Evolutionary conservation across 176 grass and related monocot genomes (phyloP).

Genomic region (Lolium multiflorum): DNA sequence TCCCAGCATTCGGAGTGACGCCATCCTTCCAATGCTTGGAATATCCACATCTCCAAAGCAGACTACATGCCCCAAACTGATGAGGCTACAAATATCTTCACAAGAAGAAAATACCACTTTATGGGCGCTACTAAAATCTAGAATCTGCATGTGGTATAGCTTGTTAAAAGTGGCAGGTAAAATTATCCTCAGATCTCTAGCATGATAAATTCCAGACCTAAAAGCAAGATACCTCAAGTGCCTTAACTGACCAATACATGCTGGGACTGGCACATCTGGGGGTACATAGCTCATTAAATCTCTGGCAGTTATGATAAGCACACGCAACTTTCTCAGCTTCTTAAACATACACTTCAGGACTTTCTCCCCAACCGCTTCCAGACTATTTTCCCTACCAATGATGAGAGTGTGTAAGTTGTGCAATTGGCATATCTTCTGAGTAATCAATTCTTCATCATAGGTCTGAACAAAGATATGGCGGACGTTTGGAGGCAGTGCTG

Average conservation of each 20-base stretch:
- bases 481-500: too few relatives aligned
- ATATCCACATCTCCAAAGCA: background rate
- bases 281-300: too few relatives aligned
- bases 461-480: too few relatives aligned
- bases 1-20: background rate
- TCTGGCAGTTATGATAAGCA: background rate
- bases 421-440: background rate
- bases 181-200: background rate
- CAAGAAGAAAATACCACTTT: background rate
- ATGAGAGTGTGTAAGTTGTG: constrained; percentile 26
- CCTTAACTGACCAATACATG: constrained; percentile 41
- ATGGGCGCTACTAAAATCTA: background rate
- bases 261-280: background rate
- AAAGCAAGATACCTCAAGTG: constrained; percentile 31
- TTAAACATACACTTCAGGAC: background rate
- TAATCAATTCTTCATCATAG: background rate
- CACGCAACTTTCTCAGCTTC: background rate
- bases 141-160: constrained; percentile 51
- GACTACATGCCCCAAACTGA: constrained; percentile 12
- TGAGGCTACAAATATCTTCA: background rate
- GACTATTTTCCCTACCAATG: background rate
- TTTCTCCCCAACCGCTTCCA: too few relatives aligned
- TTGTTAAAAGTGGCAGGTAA: constrained; percentile 34
- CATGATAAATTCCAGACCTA: accelerated
- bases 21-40: constrained; percentile 19